Conservation (phyloP, 2,329 filamentous ascomycete species). For the Ophiostoma ulmi region DNA sequence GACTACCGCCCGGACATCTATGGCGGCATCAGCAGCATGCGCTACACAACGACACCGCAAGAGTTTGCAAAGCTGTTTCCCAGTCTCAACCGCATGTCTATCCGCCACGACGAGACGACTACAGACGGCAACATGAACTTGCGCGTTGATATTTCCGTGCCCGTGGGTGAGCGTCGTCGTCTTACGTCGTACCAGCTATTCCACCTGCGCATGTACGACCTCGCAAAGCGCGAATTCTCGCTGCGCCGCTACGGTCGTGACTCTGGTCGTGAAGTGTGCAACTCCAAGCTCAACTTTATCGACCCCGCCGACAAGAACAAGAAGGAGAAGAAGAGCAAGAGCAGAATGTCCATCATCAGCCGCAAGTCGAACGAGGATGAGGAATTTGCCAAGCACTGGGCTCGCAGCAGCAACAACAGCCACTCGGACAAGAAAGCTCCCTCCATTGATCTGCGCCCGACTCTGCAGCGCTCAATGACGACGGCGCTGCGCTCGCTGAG, state of each 20-base stretch:
- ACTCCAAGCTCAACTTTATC: conserved; percentile 66
- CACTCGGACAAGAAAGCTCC: background rate
- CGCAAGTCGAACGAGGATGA: conserved; percentile 28
- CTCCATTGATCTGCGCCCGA: conserved; percentile 34
- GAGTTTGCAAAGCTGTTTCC: conserved; percentile 85
- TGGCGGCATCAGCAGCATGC: conserved; percentile 59
- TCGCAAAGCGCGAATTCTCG: conserved; percentile 81
- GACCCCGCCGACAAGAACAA: conserved; percentile 43
- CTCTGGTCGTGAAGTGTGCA: conserved; percentile 89
- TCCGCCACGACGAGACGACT: conserved; percentile 86
- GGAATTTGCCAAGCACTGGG: conserved; percentile 19
- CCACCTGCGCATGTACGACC: conserved; percentile 90
- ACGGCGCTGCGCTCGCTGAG: conserved; percentile 44
- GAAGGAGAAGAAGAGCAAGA: background rate
- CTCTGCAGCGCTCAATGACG: conserved; percentile 45
- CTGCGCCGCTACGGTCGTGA: conserved; percentile 86
- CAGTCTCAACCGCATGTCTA: conserved; percentile 70
- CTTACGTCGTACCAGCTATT: conserved; percentile 69
- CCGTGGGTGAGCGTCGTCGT: conserved; percentile 51
- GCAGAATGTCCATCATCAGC: conserved; percentile 37
- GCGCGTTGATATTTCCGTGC: conserved; percentile 73
- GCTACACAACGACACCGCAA: conserved; percentile 66
- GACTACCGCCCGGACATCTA: conserved; percentile 57
- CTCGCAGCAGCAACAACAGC: conserved; percentile 1
- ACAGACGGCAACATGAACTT: conserved; percentile 96